Evolutionary conservation across 345 rosid species (phyloP), one percentile per base, ranked within the genome.

Genomic region (Aquilaria malaccensis): DNA sequence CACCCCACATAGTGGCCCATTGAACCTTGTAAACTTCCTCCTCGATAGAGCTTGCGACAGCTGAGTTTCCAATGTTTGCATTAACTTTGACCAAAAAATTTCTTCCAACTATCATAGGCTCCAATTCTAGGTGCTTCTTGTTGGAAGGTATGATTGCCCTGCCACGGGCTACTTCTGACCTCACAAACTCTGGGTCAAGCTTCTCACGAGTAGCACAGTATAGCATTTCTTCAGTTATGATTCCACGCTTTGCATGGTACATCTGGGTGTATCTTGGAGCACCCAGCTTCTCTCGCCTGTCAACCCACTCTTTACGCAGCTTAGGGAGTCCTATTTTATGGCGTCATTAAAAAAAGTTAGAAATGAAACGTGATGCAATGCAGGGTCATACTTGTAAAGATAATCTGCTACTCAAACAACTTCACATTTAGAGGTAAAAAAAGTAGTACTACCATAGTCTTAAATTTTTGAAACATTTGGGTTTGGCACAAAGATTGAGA

Each of bases 1-100:
- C 97, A 76, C 99, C 96, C 96, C 99, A 91, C 95, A 88, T 88
- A 13, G 96, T 95, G 37, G 99, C 99, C 99, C 99, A 95, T n/a
- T 87, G 98, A 71, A 91, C 96, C 79, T 95, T 95, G 55, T 91
- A 91, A 49, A 95, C 98, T 78, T 95, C 99, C 61, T 95, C 99
- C 80, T 95, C 96, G 2, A 95, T 91, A 37, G 98, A 91, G 72
- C 99, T 91, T 3, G 87, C 99, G 61, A 91, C 96, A 71, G 87
- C 94, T 2, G 96, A 95, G 72, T 95, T 95, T 61, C 98, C 99
- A 29, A 95, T 95, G 59, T 95, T 95, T 11, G 99, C 99, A 81
- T 95, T 88, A 22, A 95, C 96, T 78, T 95, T 91, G 31, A 95
- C 99, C 83, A 95, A 75, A 65, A 95, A 95, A 9, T 95, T 91